Evolutionary conservation across 2,329 filamentous ascomycete species (phyloP).

Genomic region (Alternaria longipes): DNA sequence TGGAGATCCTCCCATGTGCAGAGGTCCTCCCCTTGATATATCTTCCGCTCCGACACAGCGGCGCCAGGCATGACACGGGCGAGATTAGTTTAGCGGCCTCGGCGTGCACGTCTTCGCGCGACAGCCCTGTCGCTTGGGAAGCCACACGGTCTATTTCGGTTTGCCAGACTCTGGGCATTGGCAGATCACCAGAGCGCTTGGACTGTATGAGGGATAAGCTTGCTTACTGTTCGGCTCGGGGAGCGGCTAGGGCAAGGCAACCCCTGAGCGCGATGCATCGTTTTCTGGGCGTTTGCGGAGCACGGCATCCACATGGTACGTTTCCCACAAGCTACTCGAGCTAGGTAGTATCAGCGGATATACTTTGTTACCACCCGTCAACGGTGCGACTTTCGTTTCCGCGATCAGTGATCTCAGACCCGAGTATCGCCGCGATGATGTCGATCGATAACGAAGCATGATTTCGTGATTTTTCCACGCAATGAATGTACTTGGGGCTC

Average conservation of each 20-base stretch:
- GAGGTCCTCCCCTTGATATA: constrained; percentile 35
- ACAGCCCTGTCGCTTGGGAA: constrained; percentile 23
- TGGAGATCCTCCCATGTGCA: constrained; percentile 18
- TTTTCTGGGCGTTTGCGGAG: constrained; percentile 30
- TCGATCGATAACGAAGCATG: background rate
- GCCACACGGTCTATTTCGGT: constrained; percentile 32
- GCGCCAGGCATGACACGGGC: constrained; percentile 33
- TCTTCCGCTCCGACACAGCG: constrained; percentile 22
- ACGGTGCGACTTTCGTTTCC: background rate
- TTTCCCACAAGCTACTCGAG: background rate
- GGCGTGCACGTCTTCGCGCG: constrained; percentile 34
- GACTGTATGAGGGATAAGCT: constrained; percentile 15
- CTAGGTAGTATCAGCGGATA: background rate
- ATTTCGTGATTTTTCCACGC: background rate
- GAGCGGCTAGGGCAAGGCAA: constrained; percentile 21
- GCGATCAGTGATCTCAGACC: background rate
- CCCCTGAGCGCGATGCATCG: constrained; percentile 20
- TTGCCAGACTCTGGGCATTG: constrained; percentile 21
- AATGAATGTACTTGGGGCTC: constrained; percentile 10
- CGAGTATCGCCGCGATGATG: background rate
- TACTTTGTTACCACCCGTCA: background rate
- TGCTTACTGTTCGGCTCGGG: background rate
- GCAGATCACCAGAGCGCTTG: constrained; percentile 29
- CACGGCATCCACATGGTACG: constrained; percentile 14
- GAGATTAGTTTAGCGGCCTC: constrained; percentile 36